Conservation (phyloP, 345 rosid genomes). For the Erodium maritimum region DNA sequence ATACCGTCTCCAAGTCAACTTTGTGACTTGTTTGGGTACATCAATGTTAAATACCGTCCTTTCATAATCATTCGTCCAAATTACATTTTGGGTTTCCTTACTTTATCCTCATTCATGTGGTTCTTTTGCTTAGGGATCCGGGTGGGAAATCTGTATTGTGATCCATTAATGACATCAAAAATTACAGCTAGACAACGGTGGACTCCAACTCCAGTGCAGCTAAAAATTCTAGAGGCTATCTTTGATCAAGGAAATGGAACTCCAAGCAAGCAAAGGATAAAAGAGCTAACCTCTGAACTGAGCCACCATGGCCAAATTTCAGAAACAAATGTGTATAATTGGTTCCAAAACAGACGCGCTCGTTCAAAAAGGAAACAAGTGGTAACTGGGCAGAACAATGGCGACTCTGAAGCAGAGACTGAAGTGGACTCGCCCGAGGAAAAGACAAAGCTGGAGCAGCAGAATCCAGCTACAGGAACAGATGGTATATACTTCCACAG, state of each 20-base stretch:
- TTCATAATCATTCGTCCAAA: too few species aligned
- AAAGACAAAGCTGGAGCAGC: conserved; percentile 59
- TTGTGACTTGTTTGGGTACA: not conserved
- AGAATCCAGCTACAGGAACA: conserved; percentile 32
- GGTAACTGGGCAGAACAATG: conserved; percentile 41
- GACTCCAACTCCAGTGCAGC: conserved; percentile 94
- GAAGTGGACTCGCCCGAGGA: conserved; percentile 69
- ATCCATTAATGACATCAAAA: conserved; percentile 57
- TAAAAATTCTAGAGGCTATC: conserved; percentile 76
- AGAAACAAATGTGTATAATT: conserved; percentile 83
- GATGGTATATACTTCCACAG: conserved; percentile 70
- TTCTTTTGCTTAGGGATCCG: conserved; percentile 40
- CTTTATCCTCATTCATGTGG: too few species aligned
- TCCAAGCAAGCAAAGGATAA: conserved; percentile 95
- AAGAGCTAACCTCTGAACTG: conserved; percentile 78
- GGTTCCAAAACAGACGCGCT: conserved; percentile 98
- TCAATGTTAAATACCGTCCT: too few species aligned
- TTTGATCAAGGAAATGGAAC: conserved; percentile 95
- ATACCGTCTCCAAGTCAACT: not conserved
- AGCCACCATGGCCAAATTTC: conserved; percentile 92
- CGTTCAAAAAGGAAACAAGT: conserved; percentile 78
- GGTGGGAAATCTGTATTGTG: conserved; percentile 58
- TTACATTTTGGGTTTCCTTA: too few species aligned
- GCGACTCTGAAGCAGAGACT: conserved; percentile 81
- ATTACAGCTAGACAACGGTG: conserved; percentile 91